Conservation (phyloP, 2,329 filamentous ascomycete genomes). For the Aspergillus carbonarius region DNA sequence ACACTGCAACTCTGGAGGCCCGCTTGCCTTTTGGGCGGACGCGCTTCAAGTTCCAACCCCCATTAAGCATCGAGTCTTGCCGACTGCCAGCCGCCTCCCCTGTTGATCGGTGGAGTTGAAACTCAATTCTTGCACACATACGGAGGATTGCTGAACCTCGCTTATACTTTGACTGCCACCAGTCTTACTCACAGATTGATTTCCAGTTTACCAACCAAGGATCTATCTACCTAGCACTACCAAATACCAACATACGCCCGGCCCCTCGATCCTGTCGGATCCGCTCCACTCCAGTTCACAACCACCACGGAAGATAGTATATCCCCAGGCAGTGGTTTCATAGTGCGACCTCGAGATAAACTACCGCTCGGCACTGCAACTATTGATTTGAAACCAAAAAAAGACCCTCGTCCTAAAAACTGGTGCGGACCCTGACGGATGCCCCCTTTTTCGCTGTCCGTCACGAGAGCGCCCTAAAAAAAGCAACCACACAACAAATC, state of each 20-base stretch:
- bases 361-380: neutral
- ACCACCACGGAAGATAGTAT: neutral
- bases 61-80: neutral
- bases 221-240: neutral
- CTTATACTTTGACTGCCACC: neutral
- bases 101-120: conserved; percentile 23
- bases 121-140: neutral
- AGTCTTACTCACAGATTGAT: neutral
- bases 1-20: neutral
- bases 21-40: neutral
- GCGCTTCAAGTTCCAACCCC: neutral
- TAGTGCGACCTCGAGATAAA: neutral
- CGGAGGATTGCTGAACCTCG: too few relatives aligned
- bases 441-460: neutral
- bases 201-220: too few relatives aligned
- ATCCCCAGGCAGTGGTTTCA: neutral
- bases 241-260: too few relatives aligned
- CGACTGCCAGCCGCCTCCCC: conserved; percentile 12
- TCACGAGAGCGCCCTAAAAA: conserved; percentile 3
- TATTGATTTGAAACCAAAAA: neutral
- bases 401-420: neutral
- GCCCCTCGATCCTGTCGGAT: too few relatives aligned
- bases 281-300: neutral
- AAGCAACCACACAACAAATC: conserved; percentile 1
- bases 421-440: neutral